Evolutionary conservation across 179 eudicot species (phyloP).

Genomic region (Patellifolia procumbens): DNA sequence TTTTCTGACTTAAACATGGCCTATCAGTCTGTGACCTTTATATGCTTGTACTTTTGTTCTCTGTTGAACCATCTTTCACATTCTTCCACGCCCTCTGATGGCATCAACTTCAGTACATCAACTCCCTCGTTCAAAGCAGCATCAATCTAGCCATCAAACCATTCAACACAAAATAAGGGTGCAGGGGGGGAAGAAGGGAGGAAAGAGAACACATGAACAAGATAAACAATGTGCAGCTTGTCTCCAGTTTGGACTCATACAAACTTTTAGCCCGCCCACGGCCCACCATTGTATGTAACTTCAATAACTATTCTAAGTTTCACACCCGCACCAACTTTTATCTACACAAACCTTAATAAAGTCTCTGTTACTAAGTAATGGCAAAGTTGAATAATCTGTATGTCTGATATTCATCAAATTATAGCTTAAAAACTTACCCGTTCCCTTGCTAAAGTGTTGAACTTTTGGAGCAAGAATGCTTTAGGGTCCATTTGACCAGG

Average conservation of each 20-base stretch:
- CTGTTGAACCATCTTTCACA: slow-evolving; percentile 66
- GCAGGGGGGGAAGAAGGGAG: not conserved
- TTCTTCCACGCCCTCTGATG: slow-evolving; percentile 58
- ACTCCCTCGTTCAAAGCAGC: slow-evolving; percentile 71
- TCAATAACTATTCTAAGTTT: not conserved
- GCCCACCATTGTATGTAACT: not conserved
- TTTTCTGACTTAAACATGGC: slow-evolving; percentile 29
- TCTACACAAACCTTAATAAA: not conserved
- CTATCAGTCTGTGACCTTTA: slow-evolving; percentile 48
- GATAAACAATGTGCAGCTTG: not conserved
- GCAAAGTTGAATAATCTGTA: too few relatives aligned
- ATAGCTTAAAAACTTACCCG: slow-evolving; percentile 47
- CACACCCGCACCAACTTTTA: not conserved
- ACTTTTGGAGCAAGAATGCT: slow-evolving; percentile 91
- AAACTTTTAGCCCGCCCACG: not conserved
- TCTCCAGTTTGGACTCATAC: too few relatives aligned
- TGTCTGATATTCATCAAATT: too few relatives aligned
- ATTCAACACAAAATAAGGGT: not conserved
- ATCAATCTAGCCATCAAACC: slow-evolving; percentile 52
- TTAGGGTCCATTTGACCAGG: slow-evolving; percentile 99
- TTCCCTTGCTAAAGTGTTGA: slow-evolving; percentile 71
- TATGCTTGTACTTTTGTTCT: slow-evolving; percentile 84
- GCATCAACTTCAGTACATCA: slow-evolving; percentile 46
- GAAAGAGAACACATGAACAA: too few relatives aligned
- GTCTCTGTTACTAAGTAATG: not conserved